Conservation (phyloP, 441 rosid species). For the Raphanus hybrid region DNA sequence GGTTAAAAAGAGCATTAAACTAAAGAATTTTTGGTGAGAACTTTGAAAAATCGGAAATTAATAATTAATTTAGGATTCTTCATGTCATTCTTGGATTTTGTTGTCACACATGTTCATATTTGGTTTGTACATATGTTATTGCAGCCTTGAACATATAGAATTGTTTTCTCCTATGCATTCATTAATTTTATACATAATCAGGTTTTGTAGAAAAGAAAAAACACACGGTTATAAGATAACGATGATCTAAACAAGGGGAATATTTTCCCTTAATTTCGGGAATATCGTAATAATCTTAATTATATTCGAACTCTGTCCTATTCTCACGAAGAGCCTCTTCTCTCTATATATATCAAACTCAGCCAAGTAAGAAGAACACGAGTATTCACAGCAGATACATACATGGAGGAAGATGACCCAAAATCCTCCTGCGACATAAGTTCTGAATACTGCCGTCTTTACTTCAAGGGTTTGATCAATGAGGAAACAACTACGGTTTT, state of each 20-base stretch:
- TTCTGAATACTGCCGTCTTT: constrained; percentile 38
- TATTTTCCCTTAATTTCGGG: not conserved
- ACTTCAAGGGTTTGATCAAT: constrained; percentile 65
- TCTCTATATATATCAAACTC: not conserved
- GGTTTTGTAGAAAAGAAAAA: no score
- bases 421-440: not conserved
- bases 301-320: not conserved
- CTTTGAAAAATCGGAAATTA: no score
- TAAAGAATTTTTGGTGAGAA: no score
- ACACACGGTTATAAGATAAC: no score
- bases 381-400: not conserved
- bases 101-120: constrained; percentile 1
- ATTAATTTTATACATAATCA: not conserved
- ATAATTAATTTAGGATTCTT: not conserved
- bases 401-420: not conserved
- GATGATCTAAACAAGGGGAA: not conserved
- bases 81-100: not conserved
- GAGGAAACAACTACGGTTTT: constrained; percentile 41
- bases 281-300: not conserved
- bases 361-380: not conserved
- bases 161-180: not conserved
- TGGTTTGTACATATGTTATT: not conserved
- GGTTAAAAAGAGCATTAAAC: not conserved
- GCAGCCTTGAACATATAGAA: not conserved
- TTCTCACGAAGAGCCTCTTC: not conserved